Evolutionary conservation across 768 basidiomycete species (phyloP).

Genomic region (Russula dissimulans): DNA sequence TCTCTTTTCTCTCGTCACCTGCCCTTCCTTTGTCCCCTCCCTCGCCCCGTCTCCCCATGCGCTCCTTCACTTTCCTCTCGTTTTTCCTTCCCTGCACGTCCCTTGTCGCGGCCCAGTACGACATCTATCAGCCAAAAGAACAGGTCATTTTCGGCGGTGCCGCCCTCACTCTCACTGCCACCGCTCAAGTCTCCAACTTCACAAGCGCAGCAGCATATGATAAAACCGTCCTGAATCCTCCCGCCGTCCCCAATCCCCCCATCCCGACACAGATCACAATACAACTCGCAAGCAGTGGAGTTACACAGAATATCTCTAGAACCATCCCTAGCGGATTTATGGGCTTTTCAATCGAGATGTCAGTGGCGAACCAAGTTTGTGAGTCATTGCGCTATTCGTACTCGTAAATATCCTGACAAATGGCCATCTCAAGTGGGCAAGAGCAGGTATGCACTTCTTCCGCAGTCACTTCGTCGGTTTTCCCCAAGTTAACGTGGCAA

Average conservation of each 20-base stretch:
- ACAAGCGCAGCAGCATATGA: constrained; percentile 46
- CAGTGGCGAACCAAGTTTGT: constrained; percentile 60
- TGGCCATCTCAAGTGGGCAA: constrained; percentile 35
- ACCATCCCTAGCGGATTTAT: constrained; percentile 46
- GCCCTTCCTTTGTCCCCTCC: neutral
- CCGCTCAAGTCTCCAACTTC: constrained; percentile 31
- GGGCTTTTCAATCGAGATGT: constrained; percentile 73
- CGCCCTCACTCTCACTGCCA: constrained; percentile 13
- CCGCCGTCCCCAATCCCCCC: constrained; percentile 40
- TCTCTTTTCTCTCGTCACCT: neutral
- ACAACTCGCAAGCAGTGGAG: constrained; percentile 27
- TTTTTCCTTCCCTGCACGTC: neutral
- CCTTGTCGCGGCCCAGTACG: neutral
- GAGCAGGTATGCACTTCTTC: constrained; percentile 24
- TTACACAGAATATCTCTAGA: constrained; percentile 31
- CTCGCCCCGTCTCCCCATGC: neutral
- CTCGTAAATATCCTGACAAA: neutral
- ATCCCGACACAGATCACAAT: constrained; percentile 37
- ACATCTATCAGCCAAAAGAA: constrained; percentile 14
- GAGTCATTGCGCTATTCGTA: constrained; percentile 24
- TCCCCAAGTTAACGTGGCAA: neutral
- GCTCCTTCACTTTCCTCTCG: neutral
- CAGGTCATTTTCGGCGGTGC: constrained; percentile 18
- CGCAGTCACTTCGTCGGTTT: no score
- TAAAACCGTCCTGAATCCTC: constrained; percentile 39